Evolutionary conservation across 2,329 filamentous ascomycete genomes (phyloP), one percentile per base, ranked within the genome.

Genomic region (Trichoderma harzianum): DNA sequence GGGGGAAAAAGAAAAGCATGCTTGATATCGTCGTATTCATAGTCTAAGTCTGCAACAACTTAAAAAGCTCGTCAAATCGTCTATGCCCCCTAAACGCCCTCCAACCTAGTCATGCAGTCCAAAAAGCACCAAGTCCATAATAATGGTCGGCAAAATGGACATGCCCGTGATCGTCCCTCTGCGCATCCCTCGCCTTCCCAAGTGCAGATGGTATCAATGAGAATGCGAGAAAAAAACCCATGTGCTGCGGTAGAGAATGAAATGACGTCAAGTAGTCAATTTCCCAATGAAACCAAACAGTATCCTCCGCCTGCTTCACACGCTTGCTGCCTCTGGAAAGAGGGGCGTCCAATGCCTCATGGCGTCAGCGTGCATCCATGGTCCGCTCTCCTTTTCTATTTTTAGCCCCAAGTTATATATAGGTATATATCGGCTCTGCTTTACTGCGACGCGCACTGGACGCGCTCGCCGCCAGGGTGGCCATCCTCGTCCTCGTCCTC

Each of bases 371-470:
- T 30, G 55, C 47, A 28, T 68, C 58, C 43, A 39, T 55, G 34
- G 36, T 58, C 34, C 53, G 32, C 24, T 57, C 24, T 39, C 24
- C 18, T 43, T 51, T 57, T 47, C 24, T 62, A 26, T 60, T 57
- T 39, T 55, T 14, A 32, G 16, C 30, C 51, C 39, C 61, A 30
- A 47, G 34, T 63, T 43, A 57, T 43, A 64, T 62, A 57, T 58
- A 21, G 30, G 18, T 7, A 36, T 12, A 53, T 51, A 30, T 53
- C 5, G 57, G 28, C 28, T 34, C 30, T 60, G 12, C n/a, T 83
- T 89, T 95, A 96, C 88, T 96, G 93, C 39, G 92, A 94, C 72
- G 93, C 93, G 82, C 93, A 96, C 86, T 96, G 93, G 72, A 96
- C 93, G 74, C 93, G 90, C 85, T 95, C 93, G 63, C 86, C 92